Conservation (phyloP, 2,329 filamentous ascomycete genomes). For the Golovinomyces cichoracearum region DNA sequence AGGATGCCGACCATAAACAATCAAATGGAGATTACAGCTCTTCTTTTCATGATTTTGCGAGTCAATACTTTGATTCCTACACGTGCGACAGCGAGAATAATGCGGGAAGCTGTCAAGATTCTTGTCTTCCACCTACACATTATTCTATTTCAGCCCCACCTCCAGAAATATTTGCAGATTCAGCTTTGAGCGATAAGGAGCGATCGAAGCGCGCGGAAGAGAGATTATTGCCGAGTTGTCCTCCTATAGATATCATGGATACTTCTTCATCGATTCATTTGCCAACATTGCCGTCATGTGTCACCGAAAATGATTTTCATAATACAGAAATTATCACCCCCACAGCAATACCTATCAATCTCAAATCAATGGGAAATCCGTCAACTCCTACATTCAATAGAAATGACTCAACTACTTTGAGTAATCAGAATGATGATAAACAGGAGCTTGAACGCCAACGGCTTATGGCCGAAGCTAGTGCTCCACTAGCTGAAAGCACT, state of each 20-base stretch:
- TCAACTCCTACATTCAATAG: not conserved
- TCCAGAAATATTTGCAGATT: conserved; percentile 33
- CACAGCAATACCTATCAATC: not conserved
- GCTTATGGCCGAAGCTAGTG: conserved; percentile 26
- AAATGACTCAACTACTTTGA: too few species aligned
- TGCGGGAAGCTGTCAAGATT: conserved; percentile 8
- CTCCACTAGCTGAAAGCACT: conserved; percentile 19
- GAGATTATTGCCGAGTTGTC: conserved; percentile 56
- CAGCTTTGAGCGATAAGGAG: conserved; percentile 54
- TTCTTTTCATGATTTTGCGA: conserved; percentile 4
- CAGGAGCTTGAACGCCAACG: conserved; percentile 36
- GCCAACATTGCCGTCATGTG: not conserved
- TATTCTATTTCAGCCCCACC: conserved; percentile 29
- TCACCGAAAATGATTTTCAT: not conserved
- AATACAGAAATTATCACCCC: too few species aligned
- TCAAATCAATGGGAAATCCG: not conserved
- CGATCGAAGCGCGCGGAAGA: conserved; percentile 52
- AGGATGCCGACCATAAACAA: not conserved
- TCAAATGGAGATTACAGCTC: not conserved
- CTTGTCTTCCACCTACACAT: conserved; percentile 15
- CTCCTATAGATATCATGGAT: conserved; percentile 23
- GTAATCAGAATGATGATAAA: conserved; percentile 32
- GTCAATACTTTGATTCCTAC: conserved; percentile 13
- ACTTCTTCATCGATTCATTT: conserved; percentile 18
- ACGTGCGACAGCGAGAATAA: conserved; percentile 8